These are phyloP conservation scores for Pseudomassariella vexata DNA, from an alignment of 2,329 filamentous ascomycete species.

Conservation along the genomic window DNA sequence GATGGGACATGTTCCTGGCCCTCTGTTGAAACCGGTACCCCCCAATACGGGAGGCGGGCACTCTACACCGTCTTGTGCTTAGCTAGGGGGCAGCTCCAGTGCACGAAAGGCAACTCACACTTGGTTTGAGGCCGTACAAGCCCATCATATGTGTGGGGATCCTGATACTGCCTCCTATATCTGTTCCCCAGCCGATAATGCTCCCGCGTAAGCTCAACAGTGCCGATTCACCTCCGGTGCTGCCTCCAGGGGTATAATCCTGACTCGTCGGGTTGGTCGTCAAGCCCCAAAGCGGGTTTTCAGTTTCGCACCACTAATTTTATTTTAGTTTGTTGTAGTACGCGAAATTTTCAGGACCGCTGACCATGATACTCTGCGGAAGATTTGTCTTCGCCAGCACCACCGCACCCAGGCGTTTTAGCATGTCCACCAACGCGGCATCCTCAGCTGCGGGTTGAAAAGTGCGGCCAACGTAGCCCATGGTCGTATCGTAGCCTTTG, in stretches of 20 bases:
- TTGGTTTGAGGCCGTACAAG: conserved; percentile 43
- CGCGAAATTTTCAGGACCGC: conserved; percentile 26
- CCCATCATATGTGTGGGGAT: conserved; percentile 43
- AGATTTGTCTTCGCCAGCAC: conserved; percentile 46
- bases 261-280: conserved; percentile 38
- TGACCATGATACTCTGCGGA: conserved; percentile 24
- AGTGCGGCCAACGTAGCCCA: conserved; percentile 50
- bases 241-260: conserved; percentile 31
- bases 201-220: conserved; percentile 18
- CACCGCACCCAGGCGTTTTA: conserved; percentile 43
- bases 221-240: conserved; percentile 20
- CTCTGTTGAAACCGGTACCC: conserved; percentile 55
- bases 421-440: conserved; percentile 40
- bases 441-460: conserved; percentile 43
- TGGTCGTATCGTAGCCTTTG: conserved; percentile 48
- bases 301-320: conserved; percentile 44
- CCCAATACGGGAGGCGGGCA: conserved; percentile 49
- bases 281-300: conserved; percentile 45
- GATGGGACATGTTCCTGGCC: conserved; percentile 61
- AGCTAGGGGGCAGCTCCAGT: neutral
- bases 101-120: conserved; percentile 32
- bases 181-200: conserved; percentile 42
- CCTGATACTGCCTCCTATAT: conserved; percentile 45
- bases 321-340: conserved; percentile 45
- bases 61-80: conserved; percentile 39